Base-by-base conservation (phyloP, 495 filamentous ascomycete genomes). In the Hypoxylon fragiforme region DNA sequence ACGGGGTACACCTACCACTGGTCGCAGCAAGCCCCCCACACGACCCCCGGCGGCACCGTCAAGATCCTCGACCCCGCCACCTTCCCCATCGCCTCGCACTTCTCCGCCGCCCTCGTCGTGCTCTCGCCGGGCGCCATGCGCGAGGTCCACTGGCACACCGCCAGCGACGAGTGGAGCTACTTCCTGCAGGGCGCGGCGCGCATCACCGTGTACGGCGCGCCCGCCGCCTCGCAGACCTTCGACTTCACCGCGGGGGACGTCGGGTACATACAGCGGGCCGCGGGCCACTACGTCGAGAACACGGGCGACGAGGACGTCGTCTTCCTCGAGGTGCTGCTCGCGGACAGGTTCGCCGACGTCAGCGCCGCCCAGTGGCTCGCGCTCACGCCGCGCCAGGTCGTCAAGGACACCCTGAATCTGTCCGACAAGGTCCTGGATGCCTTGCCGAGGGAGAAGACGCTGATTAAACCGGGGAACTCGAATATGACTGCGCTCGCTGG, bases 131-230 rank as follows among this genome's bases (percentile, higher is more conserved):
- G 86, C 32, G 85, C 82, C 0, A 80, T 92, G 79, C 81, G 88
- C 2, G 88, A 92, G 64, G 80, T 92, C 34, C 88, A 92, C 69
- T 92, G 88, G 88, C 87, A 90, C 56, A 84, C 85, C 0, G 79
- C 76, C 7, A 82, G 81, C 16, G 87, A 90, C 66, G 87, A 91
- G 60, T 92, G 86, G 87, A 81, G 78, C 1, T 92, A 86, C 70
- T 90, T 91, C 72, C 79, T 90, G 38, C 66, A 78, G 20, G 88
- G 88, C 0, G 75, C 76, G 0, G 88, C 80, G 0, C 78, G 88
- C 3, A 84, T 87, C 11, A 90, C 86, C 0, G 70, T 90, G 3
- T 90, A 83, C 64, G 69, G 74, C 3, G 82, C 86, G 0, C 78
- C 83, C 0, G 64, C 68, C 0, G 64, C 75, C 1, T 79, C 86